Evolutionary conservation across 2,329 filamentous ascomycete genomes (phyloP).

Genomic region (Cytospora paraplurivora): DNA sequence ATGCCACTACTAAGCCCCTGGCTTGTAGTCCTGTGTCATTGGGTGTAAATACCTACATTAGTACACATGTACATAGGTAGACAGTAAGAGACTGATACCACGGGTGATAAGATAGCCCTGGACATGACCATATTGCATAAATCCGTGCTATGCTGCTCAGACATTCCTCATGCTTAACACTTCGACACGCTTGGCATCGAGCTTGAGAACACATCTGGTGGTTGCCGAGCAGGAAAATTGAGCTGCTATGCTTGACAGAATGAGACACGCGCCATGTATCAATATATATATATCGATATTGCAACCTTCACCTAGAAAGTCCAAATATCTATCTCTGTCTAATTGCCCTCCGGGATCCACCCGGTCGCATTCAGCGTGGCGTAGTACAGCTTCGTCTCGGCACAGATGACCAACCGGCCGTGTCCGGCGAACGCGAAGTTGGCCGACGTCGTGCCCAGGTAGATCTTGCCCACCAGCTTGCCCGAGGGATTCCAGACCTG

Average conservation of each 20-base stretch:
- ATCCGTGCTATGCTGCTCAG: neutral
- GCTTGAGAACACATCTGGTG: too few relatives aligned
- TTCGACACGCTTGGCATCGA: too few relatives aligned
- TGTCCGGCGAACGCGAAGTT: conserved; percentile 53
- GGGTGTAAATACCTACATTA: too few relatives aligned
- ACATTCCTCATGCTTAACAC: neutral
- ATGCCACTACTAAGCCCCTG: too few relatives aligned
- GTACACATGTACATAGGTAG: too few relatives aligned
- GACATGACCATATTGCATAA: too few relatives aligned
- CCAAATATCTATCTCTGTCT: conserved; percentile 10
- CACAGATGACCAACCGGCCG: conserved; percentile 46
- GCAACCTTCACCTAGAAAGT: too few relatives aligned
- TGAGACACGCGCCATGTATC: neutral
- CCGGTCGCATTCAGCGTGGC: conserved; percentile 37
- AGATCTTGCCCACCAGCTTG: conserved; percentile 59
- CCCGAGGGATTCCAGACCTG: conserved; percentile 52
- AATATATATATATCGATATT: neutral
- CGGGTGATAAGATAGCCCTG: too few relatives aligned
- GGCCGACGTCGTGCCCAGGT: conserved; percentile 47
- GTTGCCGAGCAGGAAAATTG: too few relatives aligned
- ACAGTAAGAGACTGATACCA: too few relatives aligned
- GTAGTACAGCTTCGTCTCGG: conserved; percentile 45
- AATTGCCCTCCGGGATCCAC: conserved; percentile 6
- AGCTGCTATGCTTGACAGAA: too few relatives aligned
- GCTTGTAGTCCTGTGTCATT: too few relatives aligned